Percentiles rank a stretch among this genome's conserved stretches.
These are phyloP conservation scores for Lentinula detonsa DNA, from an alignment of 768 basidiomycete species.

Conservation along the genomic window DNA sequence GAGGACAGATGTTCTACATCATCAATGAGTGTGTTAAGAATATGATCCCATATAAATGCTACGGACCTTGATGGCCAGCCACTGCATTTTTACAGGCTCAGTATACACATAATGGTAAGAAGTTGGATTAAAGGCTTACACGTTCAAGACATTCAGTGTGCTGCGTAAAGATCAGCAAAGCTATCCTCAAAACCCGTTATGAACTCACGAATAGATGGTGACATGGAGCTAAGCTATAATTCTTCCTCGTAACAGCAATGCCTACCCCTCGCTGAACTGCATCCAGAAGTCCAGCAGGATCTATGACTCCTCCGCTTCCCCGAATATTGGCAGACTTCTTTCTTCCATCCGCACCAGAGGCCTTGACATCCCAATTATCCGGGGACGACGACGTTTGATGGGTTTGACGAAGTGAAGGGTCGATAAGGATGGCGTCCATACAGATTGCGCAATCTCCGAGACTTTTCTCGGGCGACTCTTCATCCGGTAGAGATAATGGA, in stretches of 20 bases:
- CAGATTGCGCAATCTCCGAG: conserved; percentile 90
- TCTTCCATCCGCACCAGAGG: conserved; percentile 13
- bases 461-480: conserved; percentile 70
- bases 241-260: conserved; percentile 45
- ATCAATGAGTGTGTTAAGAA: background rate
- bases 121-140: conserved; percentile 27
- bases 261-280: conserved; percentile 32
- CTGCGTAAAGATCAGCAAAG: conserved; percentile 26
- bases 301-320: conserved; percentile 18
- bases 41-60: background rate
- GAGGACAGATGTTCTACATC: conserved; percentile 81
- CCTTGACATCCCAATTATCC: conserved; percentile 2
- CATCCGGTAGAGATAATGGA: conserved; percentile 59
- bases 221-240: conserved; percentile 85
- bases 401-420: conserved; percentile 27
- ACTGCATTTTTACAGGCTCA: conserved; percentile 26
- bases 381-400: background rate
- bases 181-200: background rate
- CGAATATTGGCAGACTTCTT: background rate
- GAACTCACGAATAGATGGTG: conserved; percentile 78
- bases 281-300: conserved; percentile 11
- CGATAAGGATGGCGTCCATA: conserved; percentile 76
- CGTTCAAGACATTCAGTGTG: conserved; percentile 86
- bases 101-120: background rate
- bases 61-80: conserved; percentile 69